Evolutionary conservation across 108 stramenopile genomes (phyloP).

Genomic region (Skeletonema costatum): DNA sequence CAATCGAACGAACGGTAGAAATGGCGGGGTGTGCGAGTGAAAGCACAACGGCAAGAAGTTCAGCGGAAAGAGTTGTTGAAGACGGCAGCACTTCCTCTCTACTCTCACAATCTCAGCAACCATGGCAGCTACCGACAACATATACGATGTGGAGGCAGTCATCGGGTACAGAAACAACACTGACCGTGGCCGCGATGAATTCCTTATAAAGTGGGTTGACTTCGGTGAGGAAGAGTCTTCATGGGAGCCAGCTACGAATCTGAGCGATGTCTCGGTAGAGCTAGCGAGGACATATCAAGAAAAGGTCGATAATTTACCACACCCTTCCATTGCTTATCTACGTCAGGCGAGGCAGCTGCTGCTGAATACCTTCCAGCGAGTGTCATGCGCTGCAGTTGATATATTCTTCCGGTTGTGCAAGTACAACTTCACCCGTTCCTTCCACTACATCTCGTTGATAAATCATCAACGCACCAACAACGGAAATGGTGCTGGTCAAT

Average conservation of each 20-base stretch:
- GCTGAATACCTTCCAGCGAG: conserved; percentile 1
- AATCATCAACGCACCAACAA: not conserved
- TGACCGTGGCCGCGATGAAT: not conserved
- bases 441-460: not conserved
- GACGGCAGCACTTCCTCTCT: not conserved
- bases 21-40: not conserved
- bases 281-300: not conserved
- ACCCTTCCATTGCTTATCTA: not conserved
- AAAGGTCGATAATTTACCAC: not conserved
- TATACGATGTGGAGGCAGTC: not conserved
- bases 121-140: not conserved
- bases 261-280: not conserved
- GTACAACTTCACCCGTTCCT: conserved; percentile 8
- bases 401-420: not conserved
- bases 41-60: not conserved
- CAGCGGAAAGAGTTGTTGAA: not conserved
- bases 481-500: not conserved
- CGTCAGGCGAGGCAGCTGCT: conserved; percentile 12
- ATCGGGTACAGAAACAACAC: not conserved
- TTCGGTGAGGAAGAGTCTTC: not conserved
- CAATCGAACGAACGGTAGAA: not conserved
- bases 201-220: not conserved
- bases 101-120: not conserved
- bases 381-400: conserved; percentile 9
- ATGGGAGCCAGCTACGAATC: not conserved